A percentile compares a stretch with the other conserved stretches of the same genome.
These are phyloP conservation scores for Fusarium sp. DNA, from an alignment of 2,329 filamentous ascomycete genomes.

Conservation along the genomic window DNA sequence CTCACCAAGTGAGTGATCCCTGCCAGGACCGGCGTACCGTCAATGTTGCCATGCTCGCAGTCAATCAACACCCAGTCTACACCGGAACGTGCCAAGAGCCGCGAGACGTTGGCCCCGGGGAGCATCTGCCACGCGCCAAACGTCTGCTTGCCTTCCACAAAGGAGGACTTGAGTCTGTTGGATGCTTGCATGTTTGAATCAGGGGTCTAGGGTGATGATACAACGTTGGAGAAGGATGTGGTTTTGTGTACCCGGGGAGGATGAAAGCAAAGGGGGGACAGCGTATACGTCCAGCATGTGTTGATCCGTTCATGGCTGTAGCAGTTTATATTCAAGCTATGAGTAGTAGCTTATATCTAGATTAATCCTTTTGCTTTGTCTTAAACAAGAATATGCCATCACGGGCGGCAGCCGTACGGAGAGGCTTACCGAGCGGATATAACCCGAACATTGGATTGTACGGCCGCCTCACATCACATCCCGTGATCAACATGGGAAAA, in stretches of 20 bases:
- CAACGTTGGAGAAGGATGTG: background rate
- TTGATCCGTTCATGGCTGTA: background rate
- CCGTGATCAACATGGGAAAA: background rate
- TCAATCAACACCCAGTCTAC: constrained; percentile 73
- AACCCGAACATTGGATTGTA: background rate
- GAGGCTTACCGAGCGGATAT: background rate
- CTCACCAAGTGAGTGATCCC: background rate
- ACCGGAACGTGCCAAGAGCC: constrained; percentile 66
- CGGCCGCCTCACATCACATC: background rate
- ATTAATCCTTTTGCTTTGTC: background rate
- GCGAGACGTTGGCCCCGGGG: constrained; percentile 67
- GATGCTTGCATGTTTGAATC: constrained; percentile 51
- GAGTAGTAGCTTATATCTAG: background rate
- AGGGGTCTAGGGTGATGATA: background rate
- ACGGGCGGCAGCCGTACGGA: background rate
- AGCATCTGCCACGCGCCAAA: constrained; percentile 71
- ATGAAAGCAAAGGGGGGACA: no score
- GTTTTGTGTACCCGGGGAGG: background rate
- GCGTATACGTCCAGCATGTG: background rate
- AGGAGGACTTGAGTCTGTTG: constrained; percentile 59
- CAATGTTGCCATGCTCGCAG: constrained; percentile 62
- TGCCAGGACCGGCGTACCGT: constrained; percentile 42
- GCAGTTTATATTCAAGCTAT: background rate
- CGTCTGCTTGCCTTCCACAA: constrained; percentile 58
- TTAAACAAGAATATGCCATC: background rate